Percentiles rank a stretch among this genome's conserved stretches.
Conservation (phyloP, 2,329 filamentous ascomycete genomes). For the Fusarium albosuccineum region DNA sequence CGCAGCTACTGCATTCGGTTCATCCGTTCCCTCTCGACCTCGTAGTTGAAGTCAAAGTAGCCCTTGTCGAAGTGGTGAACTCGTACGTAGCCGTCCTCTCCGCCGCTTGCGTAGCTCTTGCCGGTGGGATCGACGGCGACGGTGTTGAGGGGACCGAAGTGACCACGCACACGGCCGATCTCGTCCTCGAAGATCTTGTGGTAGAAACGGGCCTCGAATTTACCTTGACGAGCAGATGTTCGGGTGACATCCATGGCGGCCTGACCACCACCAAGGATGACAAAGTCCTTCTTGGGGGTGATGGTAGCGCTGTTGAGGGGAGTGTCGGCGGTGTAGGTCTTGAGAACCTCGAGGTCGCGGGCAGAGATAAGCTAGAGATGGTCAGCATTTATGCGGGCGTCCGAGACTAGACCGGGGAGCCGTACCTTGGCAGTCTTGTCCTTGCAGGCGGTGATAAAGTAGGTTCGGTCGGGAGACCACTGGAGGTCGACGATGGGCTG, state of each 20-base stretch:
- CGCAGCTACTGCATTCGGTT: conserved; percentile 58
- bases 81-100: conserved; percentile 98
- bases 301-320: conserved; percentile 96
- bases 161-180: conserved; percentile 94
- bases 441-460: conserved; percentile 98
- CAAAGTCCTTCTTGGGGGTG: conserved; percentile 95
- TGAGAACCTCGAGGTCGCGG: conserved; percentile 89
- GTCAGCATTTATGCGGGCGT: conserved; percentile 21
- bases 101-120: conserved; percentile 92
- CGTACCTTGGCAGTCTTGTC: conserved; percentile 94
- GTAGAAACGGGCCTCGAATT: conserved; percentile 99
- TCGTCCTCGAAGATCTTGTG: conserved; percentile 99
- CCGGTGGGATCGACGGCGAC: conserved; percentile 93
- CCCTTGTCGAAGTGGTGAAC: conserved; percentile 98
- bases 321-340: conserved; percentile 92
- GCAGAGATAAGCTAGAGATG: conserved; percentile 78
- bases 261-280: conserved; percentile 97
- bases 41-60: conserved; percentile 99
- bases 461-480: conserved; percentile 93
- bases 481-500: conserved; percentile 91
- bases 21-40: conserved; percentile 89
- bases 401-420: background rate
- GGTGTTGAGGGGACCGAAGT: conserved; percentile 97
- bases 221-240: conserved; percentile 92
- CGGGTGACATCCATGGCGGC: conserved; percentile 99